Evolutionary conservation across 129 eudicot genomes (phyloP), one percentile per base, ranked within the genome.

Genomic region (Escallonia rubra): DNA sequence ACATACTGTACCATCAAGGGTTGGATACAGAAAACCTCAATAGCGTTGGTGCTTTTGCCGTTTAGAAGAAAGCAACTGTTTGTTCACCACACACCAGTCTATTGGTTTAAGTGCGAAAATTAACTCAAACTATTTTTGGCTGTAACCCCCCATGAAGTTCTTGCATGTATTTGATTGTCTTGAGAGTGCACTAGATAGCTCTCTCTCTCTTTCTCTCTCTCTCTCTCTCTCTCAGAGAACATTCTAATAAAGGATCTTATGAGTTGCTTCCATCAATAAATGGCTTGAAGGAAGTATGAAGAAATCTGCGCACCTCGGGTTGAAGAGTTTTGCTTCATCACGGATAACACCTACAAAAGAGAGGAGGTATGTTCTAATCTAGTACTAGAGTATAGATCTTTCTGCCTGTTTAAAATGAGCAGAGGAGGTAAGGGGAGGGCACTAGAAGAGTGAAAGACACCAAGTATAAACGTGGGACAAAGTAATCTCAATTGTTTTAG

Each of bases 321-420:
- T 52, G 97, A 90, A 71, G 99, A 94, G 70, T 87, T 94, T 55
- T 94, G 99, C 84, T 82, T 78, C 81, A 94, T 94, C 70, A 94
- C 99, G 10, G 99, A 90, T 60, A 85, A 84, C 75, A 94, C 99
- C 69, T 94, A 94, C 80, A 75, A 80, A 14, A 90, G 74, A 76
- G 86, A 78, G 73, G 99, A 94, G 99, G 99, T 94, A 69, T 62
- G 74, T 70, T 59, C 77, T 59, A 72, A 16, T 46, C 52, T 68
- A 61, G 10, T 5, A 7, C 11, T 1, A 55, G 13, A 15, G 8
- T 16, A 39, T 47, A 9, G 41, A 23, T 57, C 16, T 39, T 59
- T 56, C 49, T 59, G 57, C 10, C 13, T 63, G 61, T 64, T 42
- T 13, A 14, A 64, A 2, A 65, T n/a, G 44, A 46, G 10, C 43